These are phyloP conservation scores for Apocynum venetum DNA, from an alignment of 257 asterid genomes.

Conservation along the genomic window DNA sequence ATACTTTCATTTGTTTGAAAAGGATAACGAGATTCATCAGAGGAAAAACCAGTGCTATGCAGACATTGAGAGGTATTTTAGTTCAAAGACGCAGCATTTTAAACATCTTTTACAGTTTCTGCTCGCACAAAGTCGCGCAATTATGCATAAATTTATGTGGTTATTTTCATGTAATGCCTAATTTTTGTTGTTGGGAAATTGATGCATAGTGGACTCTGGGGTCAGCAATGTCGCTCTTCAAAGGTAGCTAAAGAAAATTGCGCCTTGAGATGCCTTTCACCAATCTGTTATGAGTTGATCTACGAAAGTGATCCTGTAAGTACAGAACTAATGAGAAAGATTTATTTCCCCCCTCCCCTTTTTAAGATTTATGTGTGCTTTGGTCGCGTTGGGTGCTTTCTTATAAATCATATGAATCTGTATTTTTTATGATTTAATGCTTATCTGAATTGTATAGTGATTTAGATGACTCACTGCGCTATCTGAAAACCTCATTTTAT, in stretches of 20 bases:
- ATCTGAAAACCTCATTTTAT: not conserved
- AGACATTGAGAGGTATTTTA: constrained; percentile 72
- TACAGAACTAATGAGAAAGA: not conserved
- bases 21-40: constrained; percentile 67
- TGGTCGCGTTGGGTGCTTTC: too few species aligned
- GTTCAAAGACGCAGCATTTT: not conserved
- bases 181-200: not conserved
- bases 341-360: not conserved
- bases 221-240: constrained; percentile 68
- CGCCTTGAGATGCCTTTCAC: constrained; percentile 77
- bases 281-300: constrained; percentile 67
- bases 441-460: not conserved
- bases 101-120: constrained; percentile 4
- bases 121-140: not conserved
- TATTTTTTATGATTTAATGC: not conserved
- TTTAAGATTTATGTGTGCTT: not conserved
- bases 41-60: constrained; percentile 75
- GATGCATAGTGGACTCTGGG: constrained; percentile 74
- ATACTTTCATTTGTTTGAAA: not conserved
- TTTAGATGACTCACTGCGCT: not conserved
- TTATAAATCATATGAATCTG: too few species aligned
- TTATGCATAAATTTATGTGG: not conserved
- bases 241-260: constrained; percentile 77
- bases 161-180: not conserved
- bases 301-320: constrained; percentile 95